Conservation (phyloP, 2,329 filamentous ascomycete genomes). For the Aspergillus ibericus region DNA sequence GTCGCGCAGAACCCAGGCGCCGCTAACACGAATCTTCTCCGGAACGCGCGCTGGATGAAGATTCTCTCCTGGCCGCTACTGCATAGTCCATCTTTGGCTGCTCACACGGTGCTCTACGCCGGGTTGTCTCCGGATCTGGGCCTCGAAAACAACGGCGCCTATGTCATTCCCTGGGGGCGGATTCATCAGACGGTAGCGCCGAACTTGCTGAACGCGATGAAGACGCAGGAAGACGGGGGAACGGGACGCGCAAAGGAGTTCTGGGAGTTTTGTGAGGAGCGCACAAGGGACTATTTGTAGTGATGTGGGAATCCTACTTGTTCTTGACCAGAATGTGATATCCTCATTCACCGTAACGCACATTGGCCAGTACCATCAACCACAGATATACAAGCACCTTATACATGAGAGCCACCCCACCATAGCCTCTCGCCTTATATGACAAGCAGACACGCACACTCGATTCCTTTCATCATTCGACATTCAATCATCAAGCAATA, state of each 20-base stretch:
- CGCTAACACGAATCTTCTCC: conserved; percentile 8
- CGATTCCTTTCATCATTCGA: no score
- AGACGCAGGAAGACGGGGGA: conserved; percentile 1
- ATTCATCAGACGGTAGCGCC: conserved; percentile 11
- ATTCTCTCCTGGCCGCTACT: conserved; percentile 4
- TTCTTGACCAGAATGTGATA: no score
- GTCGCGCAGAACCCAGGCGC: conserved; percentile 21
- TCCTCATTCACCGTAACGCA: no score
- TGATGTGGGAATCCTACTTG: no score
- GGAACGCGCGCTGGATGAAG: conserved; percentile 9
- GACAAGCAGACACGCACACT: no score
- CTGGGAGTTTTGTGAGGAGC: conserved; percentile 11
- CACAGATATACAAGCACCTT: no score
- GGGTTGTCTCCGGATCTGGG: conserved; percentile 2
- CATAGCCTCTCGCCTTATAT: no score
- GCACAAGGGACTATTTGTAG: conserved; percentile 8
- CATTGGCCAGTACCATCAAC: no score
- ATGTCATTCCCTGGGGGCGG: conserved; percentile 11
- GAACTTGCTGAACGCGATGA: conserved; percentile 4
- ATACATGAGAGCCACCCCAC: no score
- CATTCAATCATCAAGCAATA: no score
- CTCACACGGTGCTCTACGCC: conserved; percentile 7
- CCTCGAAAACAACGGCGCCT: conserved; percentile 11
- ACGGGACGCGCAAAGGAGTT: conserved; percentile 7
- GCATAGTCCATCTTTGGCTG: conserved; percentile 4